Conservation (phyloP, 1,284 basidiomycete species). For the Naganishia cerealis region DNA sequence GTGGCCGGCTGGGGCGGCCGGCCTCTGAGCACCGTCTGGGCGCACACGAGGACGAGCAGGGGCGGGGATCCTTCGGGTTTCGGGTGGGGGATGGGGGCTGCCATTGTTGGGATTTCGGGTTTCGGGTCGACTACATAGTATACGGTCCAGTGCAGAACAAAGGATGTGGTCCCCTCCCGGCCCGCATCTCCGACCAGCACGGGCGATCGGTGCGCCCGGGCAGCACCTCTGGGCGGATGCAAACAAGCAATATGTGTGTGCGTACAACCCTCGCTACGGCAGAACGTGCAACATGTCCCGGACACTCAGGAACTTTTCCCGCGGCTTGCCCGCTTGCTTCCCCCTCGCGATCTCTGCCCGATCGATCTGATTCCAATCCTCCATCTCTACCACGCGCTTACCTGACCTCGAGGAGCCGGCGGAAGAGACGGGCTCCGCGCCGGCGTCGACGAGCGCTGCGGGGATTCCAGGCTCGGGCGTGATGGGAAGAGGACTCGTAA, state of each 20-base stretch:
- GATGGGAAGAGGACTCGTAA: not conserved
- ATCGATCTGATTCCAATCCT: constrained; percentile 49
- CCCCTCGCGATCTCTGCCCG: constrained; percentile 39
- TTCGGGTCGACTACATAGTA: too few species aligned
- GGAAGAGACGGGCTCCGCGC: not conserved
- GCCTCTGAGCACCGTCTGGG: constrained; percentile 61
- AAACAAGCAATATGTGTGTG: too few species aligned
- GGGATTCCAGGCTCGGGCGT: constrained; percentile 33
- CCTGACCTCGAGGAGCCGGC: constrained; percentile 20
- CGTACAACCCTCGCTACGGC: too few species aligned
- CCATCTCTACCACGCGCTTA: constrained; percentile 44
- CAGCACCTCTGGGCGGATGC: too few species aligned
- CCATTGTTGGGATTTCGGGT: too few species aligned
- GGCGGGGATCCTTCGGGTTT: too few species aligned
- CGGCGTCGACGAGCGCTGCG: constrained; percentile 41
- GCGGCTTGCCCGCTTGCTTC: constrained; percentile 42
- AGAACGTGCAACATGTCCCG: constrained; percentile 59
- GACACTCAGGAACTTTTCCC: constrained; percentile 58
- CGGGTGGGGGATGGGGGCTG: not conserved
- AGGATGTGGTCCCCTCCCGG: too few species aligned
- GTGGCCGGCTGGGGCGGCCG: constrained; percentile 66
- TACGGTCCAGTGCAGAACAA: too few species aligned
- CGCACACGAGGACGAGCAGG: constrained; percentile 59
- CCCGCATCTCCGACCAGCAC: too few species aligned
- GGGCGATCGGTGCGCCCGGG: too few species aligned